A percentile compares a stretch with the other conserved stretches of the same genome.
phyloP scores from a whole-genome alignment of 2,329 filamentous ascomycete species.

The Neurospora crassa region DNA sequence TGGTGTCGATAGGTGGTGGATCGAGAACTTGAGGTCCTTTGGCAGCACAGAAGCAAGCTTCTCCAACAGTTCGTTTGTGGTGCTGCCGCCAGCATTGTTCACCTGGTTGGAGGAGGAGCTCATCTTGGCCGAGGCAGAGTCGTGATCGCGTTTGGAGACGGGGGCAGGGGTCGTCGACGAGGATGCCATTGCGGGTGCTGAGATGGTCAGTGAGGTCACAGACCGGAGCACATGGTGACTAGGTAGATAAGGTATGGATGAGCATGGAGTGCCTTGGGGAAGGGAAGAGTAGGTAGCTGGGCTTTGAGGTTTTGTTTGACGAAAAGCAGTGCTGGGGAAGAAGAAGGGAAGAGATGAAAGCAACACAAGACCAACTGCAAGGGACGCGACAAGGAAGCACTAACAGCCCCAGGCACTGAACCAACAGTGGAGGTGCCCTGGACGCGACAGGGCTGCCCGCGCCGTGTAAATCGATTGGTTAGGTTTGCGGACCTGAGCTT shows the following conservation, averaged over 20 bases:
- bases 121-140: neutral
- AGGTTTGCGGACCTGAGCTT: neutral
- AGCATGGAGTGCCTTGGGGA: neutral
- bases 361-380: neutral
- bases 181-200: neutral
- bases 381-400: neutral
- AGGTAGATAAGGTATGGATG: too few species aligned
- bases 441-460: neutral
- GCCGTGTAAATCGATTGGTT: neutral
- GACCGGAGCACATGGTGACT: neutral
- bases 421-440: too few species aligned
- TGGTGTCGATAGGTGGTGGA: conserved; percentile 82
- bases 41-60: conserved; percentile 43
- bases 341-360: neutral
- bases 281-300: neutral
- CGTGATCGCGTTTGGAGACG: conserved; percentile 4
- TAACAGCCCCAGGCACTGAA: too few species aligned
- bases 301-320: neutral
- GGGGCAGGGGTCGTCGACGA: conserved; percentile 10
- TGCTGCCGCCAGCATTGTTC: neutral
- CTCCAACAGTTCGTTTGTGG: conserved; percentile 21
- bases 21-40: conserved; percentile 47
- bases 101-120: conserved; percentile 2
- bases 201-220: neutral
- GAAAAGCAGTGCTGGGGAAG: neutral